Evolutionary conservation across 108 stramenopile genomes (phyloP).

Genomic region (Discostella pseudostelligera): DNA sequence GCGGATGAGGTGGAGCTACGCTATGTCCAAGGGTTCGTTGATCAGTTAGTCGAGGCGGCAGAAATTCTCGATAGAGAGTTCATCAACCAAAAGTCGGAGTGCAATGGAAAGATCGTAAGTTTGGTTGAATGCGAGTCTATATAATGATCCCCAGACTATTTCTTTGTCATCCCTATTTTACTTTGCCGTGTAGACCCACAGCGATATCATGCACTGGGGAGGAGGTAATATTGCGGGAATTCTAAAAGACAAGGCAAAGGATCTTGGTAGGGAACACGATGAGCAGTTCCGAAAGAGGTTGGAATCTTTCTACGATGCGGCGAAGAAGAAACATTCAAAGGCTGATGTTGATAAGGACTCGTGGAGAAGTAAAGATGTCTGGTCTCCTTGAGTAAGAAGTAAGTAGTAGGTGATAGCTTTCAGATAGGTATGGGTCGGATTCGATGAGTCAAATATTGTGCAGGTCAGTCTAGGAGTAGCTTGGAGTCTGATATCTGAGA

Average conservation of each 20-base stretch:
- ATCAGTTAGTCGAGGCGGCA: conserved; percentile 42
- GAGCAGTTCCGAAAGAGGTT: conserved; percentile 48
- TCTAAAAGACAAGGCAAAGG: conserved; percentile 45
- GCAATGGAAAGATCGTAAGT: conserved; percentile 25
- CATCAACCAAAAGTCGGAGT: conserved; percentile 20
- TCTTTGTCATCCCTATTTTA: background rate
- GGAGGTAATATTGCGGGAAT: conserved; percentile 41
- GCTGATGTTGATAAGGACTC: conserved; percentile 35
- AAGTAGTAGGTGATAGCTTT: background rate
- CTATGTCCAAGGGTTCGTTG: conserved; percentile 19
- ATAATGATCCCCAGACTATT: background rate
- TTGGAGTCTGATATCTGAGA: too few relatives aligned
- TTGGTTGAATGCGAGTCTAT: background rate
- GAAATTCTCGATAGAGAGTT: conserved; percentile 43
- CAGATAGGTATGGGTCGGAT: too few relatives aligned
- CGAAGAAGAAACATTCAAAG: conserved; percentile 41
- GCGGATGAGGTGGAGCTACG: conserved; percentile 33
- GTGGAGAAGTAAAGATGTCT: conserved; percentile 43
- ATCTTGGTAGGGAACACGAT: conserved; percentile 47
- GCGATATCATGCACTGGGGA: conserved; percentile 47
- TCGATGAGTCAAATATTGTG: too few relatives aligned
- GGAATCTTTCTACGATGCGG: conserved; percentile 52
- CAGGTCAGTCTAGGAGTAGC: too few relatives aligned
- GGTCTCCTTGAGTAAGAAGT: conserved; percentile 17
- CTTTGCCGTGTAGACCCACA: conserved; percentile 18